Conservation (phyloP, 331 rosid species). For the Malus hybrid region DNA sequence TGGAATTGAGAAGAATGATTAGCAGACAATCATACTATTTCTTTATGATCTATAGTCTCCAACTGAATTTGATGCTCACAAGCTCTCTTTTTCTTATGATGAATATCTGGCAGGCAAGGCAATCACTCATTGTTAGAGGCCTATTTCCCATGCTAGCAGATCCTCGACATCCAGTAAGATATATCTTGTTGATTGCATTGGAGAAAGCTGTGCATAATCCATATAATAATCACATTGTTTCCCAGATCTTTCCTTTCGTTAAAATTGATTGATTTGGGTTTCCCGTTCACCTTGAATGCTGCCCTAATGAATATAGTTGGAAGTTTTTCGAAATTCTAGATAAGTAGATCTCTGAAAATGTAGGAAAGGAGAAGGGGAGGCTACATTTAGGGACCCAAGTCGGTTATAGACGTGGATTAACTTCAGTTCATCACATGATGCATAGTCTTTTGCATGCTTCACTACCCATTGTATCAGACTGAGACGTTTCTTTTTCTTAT, state of each 20-base stretch:
- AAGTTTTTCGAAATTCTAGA: not conserved
- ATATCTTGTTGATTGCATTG: not conserved
- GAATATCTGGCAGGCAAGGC: slow-evolving; percentile 72
- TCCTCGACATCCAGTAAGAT: slow-evolving; percentile 70
- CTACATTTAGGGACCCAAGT: not conserved
- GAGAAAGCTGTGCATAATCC: not conserved
- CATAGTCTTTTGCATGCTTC: not conserved
- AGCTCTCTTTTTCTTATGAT: not conserved
- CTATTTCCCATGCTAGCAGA: slow-evolving; percentile 96
- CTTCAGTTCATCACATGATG: not conserved
- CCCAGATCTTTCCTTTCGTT: not conserved
- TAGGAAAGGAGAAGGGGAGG: not conserved
- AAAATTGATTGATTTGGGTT: not conserved
- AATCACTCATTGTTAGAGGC: slow-evolving; percentile 85
- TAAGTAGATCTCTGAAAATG: not conserved
- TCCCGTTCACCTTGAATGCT: not conserved
- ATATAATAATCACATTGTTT: not conserved
- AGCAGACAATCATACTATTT: not conserved
- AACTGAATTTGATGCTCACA: not conserved
- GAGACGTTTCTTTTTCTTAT: not conserved
- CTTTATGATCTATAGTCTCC: not conserved
- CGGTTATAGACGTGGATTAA: not conserved
- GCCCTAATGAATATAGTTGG: not conserved
- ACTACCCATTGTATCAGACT: not conserved
- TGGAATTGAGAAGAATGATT: not conserved